Conservation (phyloP, 2,329 filamentous ascomycete species). For the Trichoderma sp. region DNA sequence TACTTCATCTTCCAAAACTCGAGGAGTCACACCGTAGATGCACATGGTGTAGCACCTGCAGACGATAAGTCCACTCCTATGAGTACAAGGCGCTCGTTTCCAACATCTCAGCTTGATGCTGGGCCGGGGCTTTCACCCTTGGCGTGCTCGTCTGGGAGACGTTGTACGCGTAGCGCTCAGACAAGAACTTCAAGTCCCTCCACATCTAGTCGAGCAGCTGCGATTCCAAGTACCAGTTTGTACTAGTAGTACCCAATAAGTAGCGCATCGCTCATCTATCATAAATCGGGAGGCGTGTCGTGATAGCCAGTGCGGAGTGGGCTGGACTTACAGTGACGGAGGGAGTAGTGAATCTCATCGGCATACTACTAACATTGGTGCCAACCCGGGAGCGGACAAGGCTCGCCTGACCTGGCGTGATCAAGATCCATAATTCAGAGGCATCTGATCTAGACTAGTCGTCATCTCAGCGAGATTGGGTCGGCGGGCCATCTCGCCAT, state of each 20-base stretch:
- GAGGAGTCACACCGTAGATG: neutral
- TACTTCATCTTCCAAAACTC: neutral
- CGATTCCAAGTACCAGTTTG: neutral
- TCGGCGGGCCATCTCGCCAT: conserved; percentile 29
- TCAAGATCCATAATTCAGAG: conserved; percentile 30
- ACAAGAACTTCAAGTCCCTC: neutral
- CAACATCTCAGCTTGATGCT: neutral
- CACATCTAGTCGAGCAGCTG: conserved; percentile 3
- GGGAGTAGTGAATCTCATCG: neutral
- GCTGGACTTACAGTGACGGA: neutral
- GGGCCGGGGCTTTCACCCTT: neutral
- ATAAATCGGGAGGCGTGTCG: neutral
- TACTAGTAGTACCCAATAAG: neutral
- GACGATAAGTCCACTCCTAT: neutral
- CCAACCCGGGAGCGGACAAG: conserved; percentile 17
- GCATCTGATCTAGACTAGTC: conserved; percentile 31
- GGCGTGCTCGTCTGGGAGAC: neutral
- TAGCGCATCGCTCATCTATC: conserved; percentile 13
- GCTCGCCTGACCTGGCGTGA: conserved; percentile 31
- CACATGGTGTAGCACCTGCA: neutral
- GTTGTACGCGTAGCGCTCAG: neutral
- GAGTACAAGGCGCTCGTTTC: neutral
- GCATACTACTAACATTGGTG: neutral
- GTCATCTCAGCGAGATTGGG: conserved; percentile 32
- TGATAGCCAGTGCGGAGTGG: conserved; percentile 3